A percentile compares a stretch with the other conserved stretches of the same genome.
Conservation (phyloP, 768 basidiomycete genomes). For the Podaxis sp. region DNA sequence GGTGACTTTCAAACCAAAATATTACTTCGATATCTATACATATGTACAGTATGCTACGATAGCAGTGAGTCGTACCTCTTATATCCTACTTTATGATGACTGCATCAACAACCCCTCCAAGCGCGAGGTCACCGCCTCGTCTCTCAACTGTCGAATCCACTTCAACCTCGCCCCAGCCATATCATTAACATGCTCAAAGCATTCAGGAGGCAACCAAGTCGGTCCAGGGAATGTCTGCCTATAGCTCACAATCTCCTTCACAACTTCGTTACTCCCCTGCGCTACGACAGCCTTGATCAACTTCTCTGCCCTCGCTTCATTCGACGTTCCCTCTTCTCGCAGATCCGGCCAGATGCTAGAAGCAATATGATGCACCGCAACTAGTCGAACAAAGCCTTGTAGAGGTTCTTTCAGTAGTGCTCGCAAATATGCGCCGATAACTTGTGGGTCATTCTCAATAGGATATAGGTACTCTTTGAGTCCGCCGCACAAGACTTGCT, state of each 20-base stretch:
- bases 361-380: slow-evolving; percentile 82
- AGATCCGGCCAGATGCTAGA: slow-evolving; percentile 74
- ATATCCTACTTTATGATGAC: background rate
- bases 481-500: slow-evolving; percentile 52
- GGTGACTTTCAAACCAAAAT: background rate
- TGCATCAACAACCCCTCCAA: background rate
- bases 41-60: background rate
- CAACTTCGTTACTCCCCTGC: slow-evolving; percentile 46
- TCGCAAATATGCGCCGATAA: slow-evolving; percentile 64
- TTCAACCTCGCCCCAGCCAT: slow-evolving; percentile 24
- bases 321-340: slow-evolving; percentile 21
- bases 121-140: slow-evolving; percentile 1
- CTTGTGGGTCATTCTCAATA: slow-evolving; percentile 57
- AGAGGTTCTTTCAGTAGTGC: slow-evolving; percentile 47
- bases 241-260: slow-evolving; percentile 60
- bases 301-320: slow-evolving; percentile 40
- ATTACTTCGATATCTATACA: background rate
- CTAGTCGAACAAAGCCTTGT: slow-evolving; percentile 59
- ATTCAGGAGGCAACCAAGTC: slow-evolving; percentile 47
- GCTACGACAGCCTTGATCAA: slow-evolving; percentile 52
- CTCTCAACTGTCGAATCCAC: slow-evolving; percentile 19
- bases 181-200: slow-evolving; percentile 38
- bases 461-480: slow-evolving; percentile 71
- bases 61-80: background rate
- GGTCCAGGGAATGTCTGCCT: slow-evolving; percentile 40